Percentiles rank a stretch among this genome's conserved stretches.
Conservation (phyloP, 225 moss, liverwort and hornwort species). For the Polytrichum formosum region DNA sequence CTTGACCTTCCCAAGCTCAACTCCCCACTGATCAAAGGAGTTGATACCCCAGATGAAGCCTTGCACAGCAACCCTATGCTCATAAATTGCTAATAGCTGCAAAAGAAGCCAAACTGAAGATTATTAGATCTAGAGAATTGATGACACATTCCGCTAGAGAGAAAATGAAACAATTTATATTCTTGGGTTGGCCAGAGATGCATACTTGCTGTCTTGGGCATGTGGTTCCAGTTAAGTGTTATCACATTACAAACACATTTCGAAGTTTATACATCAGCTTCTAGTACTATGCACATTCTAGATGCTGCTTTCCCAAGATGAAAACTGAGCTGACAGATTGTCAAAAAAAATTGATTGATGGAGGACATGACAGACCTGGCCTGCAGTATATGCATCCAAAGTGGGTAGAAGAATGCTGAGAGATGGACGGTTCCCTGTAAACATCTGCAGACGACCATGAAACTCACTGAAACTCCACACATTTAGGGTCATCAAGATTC, state of each 20-base stretch:
- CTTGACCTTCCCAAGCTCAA: constrained; percentile 95
- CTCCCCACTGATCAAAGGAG: constrained; percentile 99
- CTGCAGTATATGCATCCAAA: constrained; percentile 83
- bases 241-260: neutral
- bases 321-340: neutral
- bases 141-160: neutral
- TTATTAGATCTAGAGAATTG: neutral
- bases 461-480: neutral
- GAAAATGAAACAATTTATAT: neutral
- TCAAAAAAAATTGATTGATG: neutral
- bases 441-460: constrained; percentile 50
- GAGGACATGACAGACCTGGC: constrained; percentile 58
- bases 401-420: constrained; percentile 91
- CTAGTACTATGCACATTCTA: neutral
- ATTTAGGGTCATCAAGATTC: neutral
- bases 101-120: constrained; percentile 2
- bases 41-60: constrained; percentile 99
- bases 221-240: neutral
- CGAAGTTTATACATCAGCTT: neutral
- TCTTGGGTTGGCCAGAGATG: neutral
- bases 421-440: constrained; percentile 94
- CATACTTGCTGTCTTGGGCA: neutral
- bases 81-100: constrained; percentile 87
- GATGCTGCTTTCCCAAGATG: no score
- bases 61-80: constrained; percentile 92